Conservation (phyloP, 495 filamentous ascomycete species). For the Penicillium dipodomyicola region DNA sequence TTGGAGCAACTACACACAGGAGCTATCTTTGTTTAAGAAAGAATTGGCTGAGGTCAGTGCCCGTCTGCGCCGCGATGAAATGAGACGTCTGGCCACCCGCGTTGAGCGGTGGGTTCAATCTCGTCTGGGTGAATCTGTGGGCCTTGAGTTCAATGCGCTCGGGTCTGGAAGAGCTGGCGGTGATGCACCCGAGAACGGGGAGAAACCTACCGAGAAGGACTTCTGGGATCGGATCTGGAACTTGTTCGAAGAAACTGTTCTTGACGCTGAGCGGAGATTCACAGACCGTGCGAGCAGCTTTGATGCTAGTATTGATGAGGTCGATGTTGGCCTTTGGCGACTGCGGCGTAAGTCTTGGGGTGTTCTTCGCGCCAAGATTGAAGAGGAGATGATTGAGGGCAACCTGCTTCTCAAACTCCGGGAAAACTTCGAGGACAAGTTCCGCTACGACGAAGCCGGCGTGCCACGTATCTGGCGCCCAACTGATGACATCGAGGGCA, state of each 20-base stretch:
- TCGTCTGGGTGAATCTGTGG: constrained; percentile 80
- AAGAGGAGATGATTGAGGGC: constrained; percentile 97
- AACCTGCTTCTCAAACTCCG: constrained; percentile 93
- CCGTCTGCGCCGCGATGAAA: constrained; percentile 84
- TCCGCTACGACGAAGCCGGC: constrained; percentile 93
- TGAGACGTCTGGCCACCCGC: constrained; percentile 84
- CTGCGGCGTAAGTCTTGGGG: constrained; percentile 91
- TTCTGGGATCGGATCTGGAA: constrained; percentile 97
- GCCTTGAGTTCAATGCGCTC: constrained; percentile 91
- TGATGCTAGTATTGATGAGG: constrained; percentile 86
- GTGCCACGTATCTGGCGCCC: constrained; percentile 97
- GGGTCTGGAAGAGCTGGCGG: constrained; percentile 79
- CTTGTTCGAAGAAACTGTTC: constrained; percentile 78
- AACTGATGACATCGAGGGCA: constrained; percentile 92
- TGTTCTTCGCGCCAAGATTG: constrained; percentile 82
- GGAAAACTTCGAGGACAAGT: constrained; percentile 98
- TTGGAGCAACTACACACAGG: constrained; percentile 74
- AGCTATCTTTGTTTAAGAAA: constrained; percentile 62
- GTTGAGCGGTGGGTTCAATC: constrained; percentile 91
- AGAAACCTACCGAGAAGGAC: constrained; percentile 73
- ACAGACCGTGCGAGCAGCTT: constrained; percentile 85
- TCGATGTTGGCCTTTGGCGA: constrained; percentile 90
- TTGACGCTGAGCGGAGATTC: constrained; percentile 81
- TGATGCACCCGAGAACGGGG: constrained; percentile 73
- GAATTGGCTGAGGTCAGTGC: constrained; percentile 84